These are phyloP conservation scores for Gnetum montanum DNA, from an alignment of 75 land plant species.

Conservation along the genomic window DNA sequence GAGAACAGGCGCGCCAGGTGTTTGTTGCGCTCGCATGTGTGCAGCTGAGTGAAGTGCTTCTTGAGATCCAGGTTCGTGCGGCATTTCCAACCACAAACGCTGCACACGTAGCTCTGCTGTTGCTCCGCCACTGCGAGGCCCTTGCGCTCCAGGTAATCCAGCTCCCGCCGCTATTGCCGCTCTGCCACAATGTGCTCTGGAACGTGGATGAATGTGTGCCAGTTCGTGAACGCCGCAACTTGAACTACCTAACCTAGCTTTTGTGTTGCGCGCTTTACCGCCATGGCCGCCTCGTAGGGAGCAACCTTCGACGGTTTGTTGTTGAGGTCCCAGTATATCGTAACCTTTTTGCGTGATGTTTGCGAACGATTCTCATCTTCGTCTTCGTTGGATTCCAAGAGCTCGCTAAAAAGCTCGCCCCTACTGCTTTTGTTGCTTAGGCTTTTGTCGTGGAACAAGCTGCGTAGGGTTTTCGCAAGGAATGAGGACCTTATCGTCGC, in stretches of 20 bases:
- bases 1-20: constrained; percentile 44
- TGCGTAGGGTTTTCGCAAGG: too few species aligned
- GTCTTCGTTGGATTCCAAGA: too few species aligned
- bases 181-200: constrained; percentile 63
- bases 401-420: too few species aligned
- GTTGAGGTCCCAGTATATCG: constrained; percentile 80
- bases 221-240: constrained; percentile 67
- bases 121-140: constrained; percentile 40
- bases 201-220: constrained; percentile 73
- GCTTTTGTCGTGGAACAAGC: too few species aligned
- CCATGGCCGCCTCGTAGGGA: constrained; percentile 60
- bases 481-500: too few species aligned
- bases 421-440: too few species aligned
- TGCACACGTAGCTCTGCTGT: constrained; percentile 49
- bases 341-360: constrained; percentile 55
- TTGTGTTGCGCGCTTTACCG: constrained; percentile 34
- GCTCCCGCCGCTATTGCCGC: constrained; percentile 40
- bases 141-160: constrained; percentile 53
- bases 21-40: constrained; percentile 69
- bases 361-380: too few species aligned
- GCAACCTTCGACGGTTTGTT: constrained; percentile 79
- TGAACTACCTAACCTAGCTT: constrained; percentile 50
- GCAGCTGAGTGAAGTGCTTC: constrained; percentile 73
- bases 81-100: constrained; percentile 70
- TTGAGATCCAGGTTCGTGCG: constrained; percentile 48